These are phyloP conservation scores for Aegilops longissima DNA, from an alignment of 176 grass and related monocot genomes.

Conservation along the genomic window DNA sequence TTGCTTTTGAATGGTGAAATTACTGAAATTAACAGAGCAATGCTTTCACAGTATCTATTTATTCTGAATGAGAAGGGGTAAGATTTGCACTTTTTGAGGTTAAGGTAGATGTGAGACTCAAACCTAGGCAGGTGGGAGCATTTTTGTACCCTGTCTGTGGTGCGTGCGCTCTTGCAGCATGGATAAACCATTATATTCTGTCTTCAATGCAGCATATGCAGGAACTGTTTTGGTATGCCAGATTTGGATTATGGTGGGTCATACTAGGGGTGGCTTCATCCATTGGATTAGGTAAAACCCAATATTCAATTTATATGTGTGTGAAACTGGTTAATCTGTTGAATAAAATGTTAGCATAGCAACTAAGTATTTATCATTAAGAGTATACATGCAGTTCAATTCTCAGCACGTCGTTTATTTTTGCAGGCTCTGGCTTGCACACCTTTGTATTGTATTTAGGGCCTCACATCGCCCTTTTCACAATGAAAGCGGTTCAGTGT, in stretches of 20 bases:
- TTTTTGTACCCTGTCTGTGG: not conserved
- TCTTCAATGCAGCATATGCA: constrained; percentile 68
- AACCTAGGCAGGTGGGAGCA: not conserved
- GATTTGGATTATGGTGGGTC: constrained; percentile 87
- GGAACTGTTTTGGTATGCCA: constrained; percentile 69
- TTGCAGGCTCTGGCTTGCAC: constrained; percentile 89
- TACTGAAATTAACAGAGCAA: too few species aligned
- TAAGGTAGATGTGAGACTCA: not conserved
- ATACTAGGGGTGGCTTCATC: constrained; percentile 91
- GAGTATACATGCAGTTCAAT: not conserved
- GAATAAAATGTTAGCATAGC: not conserved
- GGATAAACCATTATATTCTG: constrained; percentile 28
- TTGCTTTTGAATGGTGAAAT: not conserved
- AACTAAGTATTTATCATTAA: not conserved
- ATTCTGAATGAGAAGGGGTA: not conserved
- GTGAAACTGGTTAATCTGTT: not conserved
- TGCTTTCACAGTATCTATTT: not conserved
- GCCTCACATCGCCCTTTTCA: constrained; percentile 92
- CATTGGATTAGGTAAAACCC: constrained; percentile 74
- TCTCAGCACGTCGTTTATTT: constrained; percentile 24
- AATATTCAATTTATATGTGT: constrained; percentile 26
- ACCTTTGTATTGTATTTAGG: constrained; percentile 96
- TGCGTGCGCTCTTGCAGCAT: constrained; percentile 4
- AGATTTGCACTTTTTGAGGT: not conserved
- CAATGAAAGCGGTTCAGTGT: constrained; percentile 89